These are phyloP conservation scores for Crithidia expoeki DNA, from an alignment of 208 protist species.

Conservation along the genomic window DNA sequence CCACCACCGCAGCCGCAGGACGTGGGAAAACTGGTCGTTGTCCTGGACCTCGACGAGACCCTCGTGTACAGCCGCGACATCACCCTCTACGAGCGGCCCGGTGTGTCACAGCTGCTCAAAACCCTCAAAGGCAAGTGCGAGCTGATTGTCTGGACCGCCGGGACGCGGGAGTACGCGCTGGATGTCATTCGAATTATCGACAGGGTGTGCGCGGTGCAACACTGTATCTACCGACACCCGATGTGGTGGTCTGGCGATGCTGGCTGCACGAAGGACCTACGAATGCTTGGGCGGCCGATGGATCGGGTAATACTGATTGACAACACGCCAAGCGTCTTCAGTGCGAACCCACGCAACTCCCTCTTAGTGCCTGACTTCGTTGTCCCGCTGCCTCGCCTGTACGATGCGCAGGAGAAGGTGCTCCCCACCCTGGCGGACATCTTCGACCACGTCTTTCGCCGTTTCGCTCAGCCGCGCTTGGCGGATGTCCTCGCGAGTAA, in stretches of 20 bases:
- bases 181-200: constrained; percentile 78
- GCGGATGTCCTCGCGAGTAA: constrained; percentile 41
- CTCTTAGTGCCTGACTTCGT: constrained; percentile 78
- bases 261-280: constrained; percentile 83
- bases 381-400: constrained; percentile 20
- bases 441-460: constrained; percentile 44
- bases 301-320: constrained; percentile 79
- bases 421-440: constrained; percentile 43
- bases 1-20: constrained; percentile 48
- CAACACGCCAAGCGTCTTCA: constrained; percentile 85
- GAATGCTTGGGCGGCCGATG: constrained; percentile 79
- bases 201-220: constrained; percentile 48
- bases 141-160: constrained; percentile 89
- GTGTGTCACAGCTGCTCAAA: constrained; percentile 58
- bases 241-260: constrained; percentile 75
- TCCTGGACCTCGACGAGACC: constrained; percentile 91
- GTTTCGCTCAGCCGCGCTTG: constrained; percentile 25
- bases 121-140: constrained; percentile 69
- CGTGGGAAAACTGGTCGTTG: constrained; percentile 78
- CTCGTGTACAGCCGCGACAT: constrained; percentile 78
- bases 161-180: constrained; percentile 71
- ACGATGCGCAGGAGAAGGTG: constrained; percentile 38
- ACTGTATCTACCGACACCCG: constrained; percentile 77
- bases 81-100: constrained; percentile 64
- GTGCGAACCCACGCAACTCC: constrained; percentile 73